Percentiles rank a stretch among this genome's conserved stretches.
Conservation (phyloP, 257 asterid genomes). For the Rehmannia glutinosa region DNA sequence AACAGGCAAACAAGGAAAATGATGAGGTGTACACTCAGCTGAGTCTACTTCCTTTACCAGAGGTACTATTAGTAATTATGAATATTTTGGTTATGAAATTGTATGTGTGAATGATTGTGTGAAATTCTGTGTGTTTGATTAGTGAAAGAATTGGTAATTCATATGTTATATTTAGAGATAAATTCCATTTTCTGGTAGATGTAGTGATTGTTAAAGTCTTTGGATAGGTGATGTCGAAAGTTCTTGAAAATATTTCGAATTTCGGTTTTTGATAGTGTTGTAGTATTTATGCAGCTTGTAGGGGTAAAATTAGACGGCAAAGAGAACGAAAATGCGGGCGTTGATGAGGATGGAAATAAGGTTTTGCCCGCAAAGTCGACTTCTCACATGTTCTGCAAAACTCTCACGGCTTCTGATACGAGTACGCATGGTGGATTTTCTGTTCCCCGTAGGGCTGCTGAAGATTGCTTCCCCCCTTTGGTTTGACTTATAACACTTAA, state of each 20-base stretch:
- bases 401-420: slow-evolving; percentile 96
- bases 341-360: slow-evolving; percentile 51
- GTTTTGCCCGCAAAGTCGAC: slow-evolving; percentile 57
- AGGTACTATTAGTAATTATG: slow-evolving; percentile 45
- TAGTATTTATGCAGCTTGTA: slow-evolving; percentile 34
- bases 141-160: slow-evolving; percentile 1
- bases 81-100: neutral
- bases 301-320: slow-evolving; percentile 48
- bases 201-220: too few relatives aligned
- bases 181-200: too few relatives aligned
- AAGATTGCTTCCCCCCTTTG: slow-evolving; percentile 99
- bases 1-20: slow-evolving; percentile 93
- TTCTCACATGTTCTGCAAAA: slow-evolving; percentile 98
- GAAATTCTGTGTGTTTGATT: neutral
- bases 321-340: slow-evolving; percentile 48
- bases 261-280: slow-evolving; percentile 5
- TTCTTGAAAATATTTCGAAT: neutral
- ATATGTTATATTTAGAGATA: too few relatives aligned
- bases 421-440: slow-evolving; percentile 99
- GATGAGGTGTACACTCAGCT: slow-evolving; percentile 97
- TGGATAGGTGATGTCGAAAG: neutral
- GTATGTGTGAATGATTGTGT: neutral
- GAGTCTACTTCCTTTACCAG: slow-evolving; percentile 70
- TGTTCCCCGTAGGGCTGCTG: slow-evolving; percentile 99
- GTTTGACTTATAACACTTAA: too few relatives aligned